Percentiles rank a stretch among this genome's conserved stretches.
phyloP scores from a whole-genome alignment of 2,329 filamentous ascomycete genomes.

The Epichloe sibirici region DNA sequence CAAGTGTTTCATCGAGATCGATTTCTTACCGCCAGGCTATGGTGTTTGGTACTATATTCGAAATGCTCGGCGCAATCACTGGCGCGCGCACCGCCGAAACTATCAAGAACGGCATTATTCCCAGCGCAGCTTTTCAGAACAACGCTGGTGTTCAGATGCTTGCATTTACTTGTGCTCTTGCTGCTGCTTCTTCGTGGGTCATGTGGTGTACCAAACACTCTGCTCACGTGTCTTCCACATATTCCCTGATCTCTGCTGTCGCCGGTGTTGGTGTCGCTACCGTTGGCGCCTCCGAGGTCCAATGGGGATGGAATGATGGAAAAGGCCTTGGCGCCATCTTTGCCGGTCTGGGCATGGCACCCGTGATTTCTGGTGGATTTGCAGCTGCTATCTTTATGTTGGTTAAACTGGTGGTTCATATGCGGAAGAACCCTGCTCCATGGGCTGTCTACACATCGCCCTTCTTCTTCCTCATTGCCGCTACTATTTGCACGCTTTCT shows the following conservation, averaged over 20 bases:
- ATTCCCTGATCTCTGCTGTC: constrained; percentile 57
- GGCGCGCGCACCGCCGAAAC: constrained; percentile 61
- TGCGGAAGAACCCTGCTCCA: constrained; percentile 56
- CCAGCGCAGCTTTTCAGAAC: constrained; percentile 41
- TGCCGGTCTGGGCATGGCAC: constrained; percentile 55
- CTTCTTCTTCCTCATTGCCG: constrained; percentile 67
- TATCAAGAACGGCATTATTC: constrained; percentile 70
- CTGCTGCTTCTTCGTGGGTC: constrained; percentile 58
- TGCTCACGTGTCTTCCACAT: constrained; percentile 61
- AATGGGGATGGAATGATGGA: constrained; percentile 56
- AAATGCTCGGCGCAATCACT: constrained; percentile 53
- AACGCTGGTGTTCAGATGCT: constrained; percentile 57
- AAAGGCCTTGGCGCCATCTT: constrained; percentile 59
- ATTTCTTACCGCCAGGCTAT: constrained; percentile 56
- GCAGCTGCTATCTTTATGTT: constrained; percentile 56
- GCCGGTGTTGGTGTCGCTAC: constrained; percentile 59
- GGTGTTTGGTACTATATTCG: constrained; percentile 53
- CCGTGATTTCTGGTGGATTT: constrained; percentile 49
- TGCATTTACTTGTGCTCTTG: constrained; percentile 52
- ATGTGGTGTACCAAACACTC: constrained; percentile 71
- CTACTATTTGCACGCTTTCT: constrained; percentile 61
- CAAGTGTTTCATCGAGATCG: constrained; percentile 44
- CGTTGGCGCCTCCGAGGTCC: constrained; percentile 45
- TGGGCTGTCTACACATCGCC: constrained; percentile 65
- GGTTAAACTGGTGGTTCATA: constrained; percentile 50